Percentiles rank a stretch among this genome's conserved stretches.
phyloP scores from a whole-genome alignment of 345 rosid species.

The Boechera stricta region DNA sequence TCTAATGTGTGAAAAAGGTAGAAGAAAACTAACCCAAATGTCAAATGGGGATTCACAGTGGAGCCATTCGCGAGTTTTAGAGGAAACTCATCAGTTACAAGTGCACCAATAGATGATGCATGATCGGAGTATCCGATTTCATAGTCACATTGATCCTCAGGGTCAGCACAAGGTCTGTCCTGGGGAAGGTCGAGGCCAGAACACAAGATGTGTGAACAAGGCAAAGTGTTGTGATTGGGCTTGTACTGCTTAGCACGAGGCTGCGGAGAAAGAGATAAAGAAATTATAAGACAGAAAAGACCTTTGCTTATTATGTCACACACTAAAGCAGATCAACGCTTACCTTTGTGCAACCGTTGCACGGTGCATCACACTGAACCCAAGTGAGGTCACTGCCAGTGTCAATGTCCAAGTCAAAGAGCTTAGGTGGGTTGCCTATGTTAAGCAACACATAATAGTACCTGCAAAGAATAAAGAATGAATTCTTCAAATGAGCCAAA shows the following conservation, averaged over 20 bases:
- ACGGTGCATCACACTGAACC: conserved; percentile 98
- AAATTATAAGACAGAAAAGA: not conserved
- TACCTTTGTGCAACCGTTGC: conserved; percentile 84
- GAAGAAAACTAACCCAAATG: conserved; percentile 71
- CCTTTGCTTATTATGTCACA: not conserved
- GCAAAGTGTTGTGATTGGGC: conserved; percentile 63
- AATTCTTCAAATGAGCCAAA: not conserved
- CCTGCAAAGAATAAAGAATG: conserved; percentile 45
- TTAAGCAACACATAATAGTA: conserved; percentile 66
- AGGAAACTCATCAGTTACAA: conserved; percentile 64
- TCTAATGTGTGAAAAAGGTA: not conserved
- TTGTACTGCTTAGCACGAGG: conserved; percentile 65
- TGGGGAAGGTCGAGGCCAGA: conserved; percentile 48
- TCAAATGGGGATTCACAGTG: conserved; percentile 48
- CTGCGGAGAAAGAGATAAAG: conserved; percentile 49
- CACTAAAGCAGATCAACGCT: not conserved
- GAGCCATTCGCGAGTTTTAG: conserved; percentile 65
- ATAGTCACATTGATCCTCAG: conserved; percentile 83
- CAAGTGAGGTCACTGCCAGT: conserved; percentile 97
- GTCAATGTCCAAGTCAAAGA: conserved; percentile 85
- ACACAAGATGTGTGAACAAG: conserved; percentile 62
- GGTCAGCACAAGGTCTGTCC: conserved; percentile 50
- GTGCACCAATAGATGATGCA: conserved; percentile 78
- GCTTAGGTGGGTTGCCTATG: conserved; percentile 82
- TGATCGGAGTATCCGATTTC: conserved; percentile 76